Evolutionary conservation across 345 rosid species (phyloP).

Genomic region (Citrus mangshanensis): DNA sequence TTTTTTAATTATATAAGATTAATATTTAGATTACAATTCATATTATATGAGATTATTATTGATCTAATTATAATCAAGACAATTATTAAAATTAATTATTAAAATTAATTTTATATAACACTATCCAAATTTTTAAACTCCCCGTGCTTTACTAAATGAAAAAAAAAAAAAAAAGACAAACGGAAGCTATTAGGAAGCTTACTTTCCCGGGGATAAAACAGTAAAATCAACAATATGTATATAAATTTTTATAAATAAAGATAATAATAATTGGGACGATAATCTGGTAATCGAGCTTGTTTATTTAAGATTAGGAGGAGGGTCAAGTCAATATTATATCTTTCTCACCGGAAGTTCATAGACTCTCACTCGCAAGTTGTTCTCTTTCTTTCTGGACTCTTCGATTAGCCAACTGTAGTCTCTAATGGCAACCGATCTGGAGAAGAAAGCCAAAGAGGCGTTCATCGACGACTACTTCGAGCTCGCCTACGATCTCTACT

Average conservation of each 20-base stretch:
- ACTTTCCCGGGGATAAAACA: background rate
- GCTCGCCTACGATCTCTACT: slow-evolving; percentile 71
- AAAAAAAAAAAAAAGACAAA: background rate
- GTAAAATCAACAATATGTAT: background rate
- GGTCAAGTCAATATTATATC: background rate
- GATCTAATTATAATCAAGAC: too few species aligned
- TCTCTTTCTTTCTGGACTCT: slow-evolving; percentile 16
- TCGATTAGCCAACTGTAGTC: background rate
- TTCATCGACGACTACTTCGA: slow-evolving; percentile 90
- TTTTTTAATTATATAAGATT: too few species aligned
- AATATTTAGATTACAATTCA: too few species aligned
- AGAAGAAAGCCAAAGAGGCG: slow-evolving; percentile 72
- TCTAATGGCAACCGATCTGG: slow-evolving; percentile 66
- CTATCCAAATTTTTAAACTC: too few species aligned
- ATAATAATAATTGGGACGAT: background rate
- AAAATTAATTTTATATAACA: too few species aligned
- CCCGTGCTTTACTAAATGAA: too few species aligned
- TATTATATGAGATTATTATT: too few species aligned
- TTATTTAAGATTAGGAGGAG: background rate
- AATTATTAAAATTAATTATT: too few species aligned
- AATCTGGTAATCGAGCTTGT: background rate
- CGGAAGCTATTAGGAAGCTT: background rate
- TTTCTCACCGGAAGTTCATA: background rate
- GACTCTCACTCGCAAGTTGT: background rate
- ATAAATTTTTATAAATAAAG: too few species aligned